Conservation (phyloP, 768 basidiomycete species). For the Hirschioporus abietinus region DNA sequence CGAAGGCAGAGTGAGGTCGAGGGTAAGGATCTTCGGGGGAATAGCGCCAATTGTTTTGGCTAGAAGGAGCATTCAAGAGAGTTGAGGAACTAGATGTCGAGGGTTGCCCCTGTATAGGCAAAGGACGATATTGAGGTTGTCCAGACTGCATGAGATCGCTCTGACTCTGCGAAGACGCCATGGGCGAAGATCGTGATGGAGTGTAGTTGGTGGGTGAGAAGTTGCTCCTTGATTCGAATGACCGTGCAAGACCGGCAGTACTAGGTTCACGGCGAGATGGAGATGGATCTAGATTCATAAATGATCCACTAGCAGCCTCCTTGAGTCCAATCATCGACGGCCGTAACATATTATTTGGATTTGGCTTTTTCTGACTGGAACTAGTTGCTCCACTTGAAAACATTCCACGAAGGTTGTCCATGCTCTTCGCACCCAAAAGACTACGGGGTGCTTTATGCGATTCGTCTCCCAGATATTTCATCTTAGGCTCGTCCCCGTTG, state of each 20-base stretch:
- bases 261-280: neutral
- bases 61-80: neutral
- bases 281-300: neutral
- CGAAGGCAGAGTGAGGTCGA: conserved; percentile 61
- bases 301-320: conserved; percentile 2
- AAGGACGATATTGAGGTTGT: neutral
- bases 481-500: neutral
- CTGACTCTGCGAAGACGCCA: neutral
- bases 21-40: conserved; percentile 45
- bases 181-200: neutral
- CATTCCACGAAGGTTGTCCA: conserved; percentile 44
- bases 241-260: neutral
- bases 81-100: neutral
- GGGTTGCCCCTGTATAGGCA: neutral
- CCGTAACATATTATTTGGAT: neutral
- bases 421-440: conserved; percentile 44
- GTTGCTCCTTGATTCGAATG: neutral
- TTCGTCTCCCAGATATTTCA: conserved; percentile 5
- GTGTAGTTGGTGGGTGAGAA: conserved; percentile 1
- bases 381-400: conserved; percentile 32
- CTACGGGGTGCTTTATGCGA: conserved; percentile 4
- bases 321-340: neutral
- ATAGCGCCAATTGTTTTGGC: neutral
- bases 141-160: neutral
- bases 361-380: neutral